A percentile compares a stretch with the other conserved stretches of the same genome.
These are phyloP conservation scores for Arachnomyces sp. DNA, from an alignment of 2,329 filamentous ascomycete species.

Conservation along the genomic window DNA sequence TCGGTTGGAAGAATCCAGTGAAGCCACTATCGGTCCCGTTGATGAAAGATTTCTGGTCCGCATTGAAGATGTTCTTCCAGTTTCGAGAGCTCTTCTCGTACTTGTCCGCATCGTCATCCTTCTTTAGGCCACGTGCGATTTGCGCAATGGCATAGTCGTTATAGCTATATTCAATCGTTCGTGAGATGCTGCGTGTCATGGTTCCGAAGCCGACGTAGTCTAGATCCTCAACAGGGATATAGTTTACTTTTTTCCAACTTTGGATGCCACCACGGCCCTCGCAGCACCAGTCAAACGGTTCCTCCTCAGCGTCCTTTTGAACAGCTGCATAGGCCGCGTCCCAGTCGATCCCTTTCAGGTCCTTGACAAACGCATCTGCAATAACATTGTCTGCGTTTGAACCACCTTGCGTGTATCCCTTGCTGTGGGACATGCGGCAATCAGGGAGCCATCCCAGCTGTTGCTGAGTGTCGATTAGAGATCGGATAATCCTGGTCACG, in stretches of 20 bases:
- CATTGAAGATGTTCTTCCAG: slow-evolving; percentile 66
- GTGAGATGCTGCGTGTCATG: slow-evolving; percentile 53
- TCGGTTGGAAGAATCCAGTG: slow-evolving; percentile 53
- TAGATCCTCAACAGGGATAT: slow-evolving; percentile 47
- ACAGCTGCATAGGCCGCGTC: slow-evolving; percentile 55
- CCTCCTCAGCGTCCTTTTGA: slow-evolving; percentile 59
- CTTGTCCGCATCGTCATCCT: slow-evolving; percentile 36
- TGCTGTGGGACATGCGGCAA: slow-evolving; percentile 57
- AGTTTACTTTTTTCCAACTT: slow-evolving; percentile 60
- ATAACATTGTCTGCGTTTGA: slow-evolving; percentile 65
- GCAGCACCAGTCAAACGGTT: slow-evolving; percentile 55
- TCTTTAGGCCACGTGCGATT: slow-evolving; percentile 44
- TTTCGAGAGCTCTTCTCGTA: slow-evolving; percentile 60
- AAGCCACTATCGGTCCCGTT: slow-evolving; percentile 52
- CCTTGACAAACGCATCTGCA: slow-evolving; percentile 65
- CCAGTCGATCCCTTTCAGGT: slow-evolving; percentile 59
- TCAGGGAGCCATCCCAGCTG: slow-evolving; percentile 59
- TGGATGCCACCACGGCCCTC: slow-evolving; percentile 62
- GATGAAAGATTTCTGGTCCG: slow-evolving; percentile 48
- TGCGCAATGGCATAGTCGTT: slow-evolving; percentile 58
- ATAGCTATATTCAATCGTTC: slow-evolving; percentile 60
- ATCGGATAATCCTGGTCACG: slow-evolving; percentile 60
- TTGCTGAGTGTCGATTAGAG: slow-evolving; percentile 61
- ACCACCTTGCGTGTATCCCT: slow-evolving; percentile 53
- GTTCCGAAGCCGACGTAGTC: no score